Percentiles rank a stretch among this genome's conserved stretches.
These are phyloP conservation scores for Euphorbia lathyris DNA, from an alignment of 345 rosid species.

Conservation along the genomic window DNA sequence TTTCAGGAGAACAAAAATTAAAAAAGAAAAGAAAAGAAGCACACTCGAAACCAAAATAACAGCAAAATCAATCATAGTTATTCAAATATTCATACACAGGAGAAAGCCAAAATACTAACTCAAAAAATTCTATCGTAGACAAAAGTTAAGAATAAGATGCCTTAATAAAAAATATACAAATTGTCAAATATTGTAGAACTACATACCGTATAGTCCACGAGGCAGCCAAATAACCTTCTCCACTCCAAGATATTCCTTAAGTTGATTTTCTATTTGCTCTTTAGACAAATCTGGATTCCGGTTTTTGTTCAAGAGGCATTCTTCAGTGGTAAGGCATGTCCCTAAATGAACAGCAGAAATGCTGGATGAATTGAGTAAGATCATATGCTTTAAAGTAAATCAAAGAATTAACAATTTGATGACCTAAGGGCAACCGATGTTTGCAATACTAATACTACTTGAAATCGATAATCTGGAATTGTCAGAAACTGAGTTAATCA, in stretches of 20 bases:
- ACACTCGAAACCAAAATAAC: too few species aligned
- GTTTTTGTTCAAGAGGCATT: slow-evolving; percentile 86
- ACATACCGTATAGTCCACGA: slow-evolving; percentile 71
- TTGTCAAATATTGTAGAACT: slow-evolving; percentile 2
- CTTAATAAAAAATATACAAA: not conserved
- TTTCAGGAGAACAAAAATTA: too few species aligned
- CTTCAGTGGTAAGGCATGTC: slow-evolving; percentile 90
- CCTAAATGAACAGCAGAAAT: slow-evolving; percentile 39
- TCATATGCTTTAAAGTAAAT: not conserved
- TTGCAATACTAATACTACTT: not conserved
- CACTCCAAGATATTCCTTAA: slow-evolving; percentile 72
- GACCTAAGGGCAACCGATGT: not conserved
- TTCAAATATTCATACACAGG: not conserved
- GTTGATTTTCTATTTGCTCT: slow-evolving; percentile 75
- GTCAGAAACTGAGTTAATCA: not conserved
- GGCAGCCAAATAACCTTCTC: slow-evolving; percentile 77
- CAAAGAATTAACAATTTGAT: not conserved
- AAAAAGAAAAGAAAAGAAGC: too few species aligned
- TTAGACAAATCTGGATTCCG: slow-evolving; percentile 72
- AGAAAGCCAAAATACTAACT: not conserved
- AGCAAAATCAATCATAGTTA: not conserved
- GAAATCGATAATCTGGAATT: not conserved
- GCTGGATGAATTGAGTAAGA: slow-evolving; percentile 9
- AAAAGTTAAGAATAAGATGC: not conserved
- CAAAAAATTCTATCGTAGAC: slow-evolving; percentile 3